Percentiles rank a stretch among this genome's conserved stretches.
These are phyloP conservation scores for Eimeria brunetti DNA, from an alignment of 169 alveolate species.

Conservation along the genomic window DNA sequence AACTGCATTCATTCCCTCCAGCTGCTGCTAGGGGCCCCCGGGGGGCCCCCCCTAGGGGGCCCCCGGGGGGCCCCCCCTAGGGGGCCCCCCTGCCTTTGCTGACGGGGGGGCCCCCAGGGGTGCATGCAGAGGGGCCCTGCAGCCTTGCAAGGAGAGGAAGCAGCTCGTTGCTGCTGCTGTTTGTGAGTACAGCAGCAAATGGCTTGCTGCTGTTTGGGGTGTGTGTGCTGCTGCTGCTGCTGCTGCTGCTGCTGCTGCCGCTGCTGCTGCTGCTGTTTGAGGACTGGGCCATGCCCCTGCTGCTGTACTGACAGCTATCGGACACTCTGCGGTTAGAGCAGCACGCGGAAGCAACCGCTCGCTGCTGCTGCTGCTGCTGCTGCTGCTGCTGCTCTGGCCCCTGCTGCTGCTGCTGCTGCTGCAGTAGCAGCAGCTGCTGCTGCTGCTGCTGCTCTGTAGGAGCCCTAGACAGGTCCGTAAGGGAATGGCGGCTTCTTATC, in stretches of 20 bases:
- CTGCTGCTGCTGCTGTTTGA: background rate
- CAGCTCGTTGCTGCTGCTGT: conserved; percentile 6
- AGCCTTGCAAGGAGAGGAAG: background rate
- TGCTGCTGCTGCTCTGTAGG: background rate
- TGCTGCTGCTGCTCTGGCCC: too few relatives aligned
- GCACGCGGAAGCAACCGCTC: background rate
- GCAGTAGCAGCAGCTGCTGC: conserved; percentile 3
- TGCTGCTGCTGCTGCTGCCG: background rate
- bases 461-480: background rate
- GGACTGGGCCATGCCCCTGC: background rate
- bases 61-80: background rate
- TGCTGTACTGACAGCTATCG: background rate
- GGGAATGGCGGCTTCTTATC: background rate
- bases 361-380: background rate
- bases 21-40: background rate
- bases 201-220: background rate
- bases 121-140: background rate
- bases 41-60: background rate
- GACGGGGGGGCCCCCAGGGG: background rate
- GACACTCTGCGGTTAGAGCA: conserved; percentile 24
- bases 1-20: background rate
- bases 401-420: conserved; percentile 19
- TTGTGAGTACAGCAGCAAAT: background rate
- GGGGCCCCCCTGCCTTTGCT: background rate
- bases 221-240: background rate